Percentiles rank a stretch among this genome's conserved stretches.
phyloP scores from a whole-genome alignment of 2,329 filamentous ascomycete species.

The Xylariaceae sp. region DNA sequence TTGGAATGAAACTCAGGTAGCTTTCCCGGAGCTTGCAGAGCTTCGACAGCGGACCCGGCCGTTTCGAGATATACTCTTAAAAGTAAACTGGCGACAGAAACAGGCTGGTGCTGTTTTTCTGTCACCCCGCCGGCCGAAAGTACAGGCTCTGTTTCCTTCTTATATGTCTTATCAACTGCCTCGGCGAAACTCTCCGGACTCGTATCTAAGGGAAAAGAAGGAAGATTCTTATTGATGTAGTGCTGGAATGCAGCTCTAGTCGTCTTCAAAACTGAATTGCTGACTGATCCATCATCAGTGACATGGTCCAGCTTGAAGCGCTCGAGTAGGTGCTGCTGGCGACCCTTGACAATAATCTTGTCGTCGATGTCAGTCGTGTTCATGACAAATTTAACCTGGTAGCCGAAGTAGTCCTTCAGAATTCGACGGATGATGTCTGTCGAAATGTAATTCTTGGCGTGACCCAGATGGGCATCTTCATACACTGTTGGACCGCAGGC shows the following conservation, averaged over 20 bases:
- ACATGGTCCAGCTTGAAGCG: conserved; percentile 15
- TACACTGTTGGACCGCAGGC: conserved; percentile 85
- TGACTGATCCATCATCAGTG: conserved; percentile 8
- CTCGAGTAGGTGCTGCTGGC: conserved; percentile 10
- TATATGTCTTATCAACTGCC: conserved; percentile 11
- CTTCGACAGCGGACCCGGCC: conserved; percentile 5
- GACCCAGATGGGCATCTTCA: conserved; percentile 71
- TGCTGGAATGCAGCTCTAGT: conserved; percentile 8
- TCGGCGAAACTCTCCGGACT: conserved; percentile 7
- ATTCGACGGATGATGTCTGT: conserved; percentile 85
- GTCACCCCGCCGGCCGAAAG: not conserved
- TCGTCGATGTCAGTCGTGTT: conserved; percentile 88
- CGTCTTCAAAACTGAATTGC: conserved; percentile 10
- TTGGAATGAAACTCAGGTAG: conserved; percentile 4
- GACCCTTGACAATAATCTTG: conserved; percentile 52
- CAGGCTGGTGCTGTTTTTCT: conserved; percentile 3
- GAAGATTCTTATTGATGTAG: conserved; percentile 13
- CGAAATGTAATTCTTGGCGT: conserved; percentile 85
- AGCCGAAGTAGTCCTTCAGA: conserved; percentile 76
- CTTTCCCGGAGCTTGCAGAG: conserved; percentile 7
- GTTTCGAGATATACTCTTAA: conserved; percentile 9
- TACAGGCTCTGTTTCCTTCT: not conserved
- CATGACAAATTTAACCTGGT: conserved; percentile 81
- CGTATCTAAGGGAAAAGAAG: conserved; percentile 6
- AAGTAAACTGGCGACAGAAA: conserved; percentile 4